These are phyloP conservation scores for Aspergillus carlsbadensis DNA, from an alignment of 495 filamentous ascomycete species.

Conservation along the genomic window DNA sequence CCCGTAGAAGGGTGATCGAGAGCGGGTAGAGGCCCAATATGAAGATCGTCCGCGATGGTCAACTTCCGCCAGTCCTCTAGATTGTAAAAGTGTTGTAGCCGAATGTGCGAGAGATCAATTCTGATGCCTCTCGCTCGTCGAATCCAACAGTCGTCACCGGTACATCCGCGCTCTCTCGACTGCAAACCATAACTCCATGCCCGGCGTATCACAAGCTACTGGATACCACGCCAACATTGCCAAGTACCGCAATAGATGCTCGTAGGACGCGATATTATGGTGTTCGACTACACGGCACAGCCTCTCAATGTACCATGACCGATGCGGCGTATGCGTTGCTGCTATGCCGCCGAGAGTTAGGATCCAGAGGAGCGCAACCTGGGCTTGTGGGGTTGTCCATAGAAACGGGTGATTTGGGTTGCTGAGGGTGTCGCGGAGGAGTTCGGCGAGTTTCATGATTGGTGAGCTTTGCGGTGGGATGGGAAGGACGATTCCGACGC, in stretches of 20 bases:
- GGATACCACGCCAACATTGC: conserved; percentile 37
- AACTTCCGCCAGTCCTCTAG: too few relatives aligned
- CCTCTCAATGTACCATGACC: conserved; percentile 32
- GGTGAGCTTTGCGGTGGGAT: conserved; percentile 39
- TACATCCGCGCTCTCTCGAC: conserved; percentile 7
- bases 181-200: conserved; percentile 30
- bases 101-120: too few relatives aligned
- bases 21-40: too few relatives aligned
- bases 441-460: conserved; percentile 24
- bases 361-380: conserved; percentile 32
- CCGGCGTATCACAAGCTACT: conserved; percentile 33
- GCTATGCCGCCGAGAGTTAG: conserved; percentile 40
- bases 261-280: conserved; percentile 26
- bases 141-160: too few relatives aligned
- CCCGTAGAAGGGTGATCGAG: too few relatives aligned
- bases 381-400: conserved; percentile 27
- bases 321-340: conserved; percentile 22
- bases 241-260: conserved; percentile 22
- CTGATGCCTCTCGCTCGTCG: too few relatives aligned
- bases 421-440: conserved; percentile 23
- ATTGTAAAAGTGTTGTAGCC: too few relatives aligned
- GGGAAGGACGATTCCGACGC: conserved; percentile 41
- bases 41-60: too few relatives aligned
- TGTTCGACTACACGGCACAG: conserved; percentile 20
- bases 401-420: conserved; percentile 10